Percentiles rank a stretch among this genome's conserved stretches.
These are phyloP conservation scores for Berkeleyomyces rouxiae DNA, from an alignment of 2,329 filamentous ascomycete species.

Conservation along the genomic window DNA sequence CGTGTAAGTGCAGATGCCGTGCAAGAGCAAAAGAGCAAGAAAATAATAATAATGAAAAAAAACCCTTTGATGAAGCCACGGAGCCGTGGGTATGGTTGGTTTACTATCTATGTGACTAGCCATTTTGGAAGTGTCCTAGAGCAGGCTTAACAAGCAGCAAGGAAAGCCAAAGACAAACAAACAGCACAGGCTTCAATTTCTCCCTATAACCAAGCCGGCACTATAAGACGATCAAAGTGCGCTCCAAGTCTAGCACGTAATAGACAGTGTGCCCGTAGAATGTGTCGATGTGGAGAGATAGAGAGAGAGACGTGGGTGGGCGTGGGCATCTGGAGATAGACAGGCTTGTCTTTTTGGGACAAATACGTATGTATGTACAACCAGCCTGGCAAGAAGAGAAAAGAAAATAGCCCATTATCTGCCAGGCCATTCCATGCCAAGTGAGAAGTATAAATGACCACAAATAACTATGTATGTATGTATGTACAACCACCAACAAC, in stretches of 20 bases:
- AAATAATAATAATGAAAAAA: background rate
- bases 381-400: background rate
- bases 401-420: background rate
- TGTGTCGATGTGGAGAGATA: no score
- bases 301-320: background rate
- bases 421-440: background rate
- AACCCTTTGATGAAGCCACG: background rate
- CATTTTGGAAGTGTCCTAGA: background rate
- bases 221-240: background rate
- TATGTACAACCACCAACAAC: background rate
- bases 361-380: background rate
- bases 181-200: background rate
- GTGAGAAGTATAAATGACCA: background rate
- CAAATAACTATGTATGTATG: no score
- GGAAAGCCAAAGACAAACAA: background rate
- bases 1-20: conserved; percentile 6
- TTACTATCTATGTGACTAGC: background rate
- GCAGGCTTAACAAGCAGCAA: background rate
- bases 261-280: background rate
- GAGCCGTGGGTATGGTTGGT: background rate
- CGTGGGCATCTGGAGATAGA: background rate
- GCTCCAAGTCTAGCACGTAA: background rate
- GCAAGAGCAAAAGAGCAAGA: background rate
- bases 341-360: background rate
- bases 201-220: background rate